Base-by-base conservation (phyloP, 1,139 yeast species). In the Yamadazyma dendronema region DNA sequence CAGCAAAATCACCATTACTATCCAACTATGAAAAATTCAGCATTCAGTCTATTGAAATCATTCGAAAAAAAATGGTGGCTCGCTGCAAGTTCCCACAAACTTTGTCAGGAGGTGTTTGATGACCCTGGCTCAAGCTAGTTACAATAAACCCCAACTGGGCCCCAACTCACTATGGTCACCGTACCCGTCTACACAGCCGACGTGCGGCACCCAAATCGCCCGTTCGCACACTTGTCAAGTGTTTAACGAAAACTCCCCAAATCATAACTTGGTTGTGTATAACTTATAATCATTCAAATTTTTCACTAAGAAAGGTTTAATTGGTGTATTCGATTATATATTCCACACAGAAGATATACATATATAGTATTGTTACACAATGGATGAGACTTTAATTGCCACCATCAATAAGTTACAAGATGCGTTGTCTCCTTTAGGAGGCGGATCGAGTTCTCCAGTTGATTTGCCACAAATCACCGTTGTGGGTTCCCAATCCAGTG, bases 381-480 rank as follows among this genome's bases (percentile, higher is more conserved):
- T 90, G 97, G 97, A 90, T 69, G 95, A 87, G 66, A 74, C 83
- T 31, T 80, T 90, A 54, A 90, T 90, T 56, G 77, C 86, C 46
- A 88, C 96, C 30, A 94, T 92, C 65, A 92, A 92, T 72, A 87
- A 88, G 62, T 74, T 88, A 46, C 96, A 88, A 62, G 95, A 83
- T 57, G 98, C 97, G 6, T 74, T 90, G 59, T 96, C 97, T 4
- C 95, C 97, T 14, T 70, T 92, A 41, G 96, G 97, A 34, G 90
- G 87, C 21, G 92, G 94, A 9, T 81, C 88, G 12, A 69, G 81
- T 28, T 82, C 90, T 1, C 92, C 94, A 9, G 86, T 84, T 40
- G 98, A 92, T 64, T 73, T 90, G 52, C 97, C 97, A 17, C 97
- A 90, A 63, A 90, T 90, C 54, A 89, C 97, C 3, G 97, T 90